Evolutionary conservation across 2,329 filamentous ascomycete genomes (phyloP).

Genomic region (Ophiocordyceps camponoti-saundersi): DNA sequence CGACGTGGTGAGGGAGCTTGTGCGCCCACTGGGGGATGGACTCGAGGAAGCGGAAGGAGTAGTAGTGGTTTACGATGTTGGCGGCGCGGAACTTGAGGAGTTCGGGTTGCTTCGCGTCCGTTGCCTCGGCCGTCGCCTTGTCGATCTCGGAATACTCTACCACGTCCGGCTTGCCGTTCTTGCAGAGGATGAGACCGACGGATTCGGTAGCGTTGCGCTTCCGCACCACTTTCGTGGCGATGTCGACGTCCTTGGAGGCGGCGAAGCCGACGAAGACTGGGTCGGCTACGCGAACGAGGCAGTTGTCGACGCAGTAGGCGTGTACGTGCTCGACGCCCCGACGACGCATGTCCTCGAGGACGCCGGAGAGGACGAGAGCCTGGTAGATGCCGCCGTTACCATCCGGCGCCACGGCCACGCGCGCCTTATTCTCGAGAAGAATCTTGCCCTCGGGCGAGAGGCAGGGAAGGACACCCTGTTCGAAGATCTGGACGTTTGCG

Average conservation of each 20-base stretch:
- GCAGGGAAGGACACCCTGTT: constrained; percentile 92
- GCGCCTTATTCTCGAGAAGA: constrained; percentile 74
- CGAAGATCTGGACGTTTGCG: constrained; percentile 81
- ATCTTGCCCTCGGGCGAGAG: constrained; percentile 98
- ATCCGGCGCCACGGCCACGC: constrained; percentile 87
- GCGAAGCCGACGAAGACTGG: constrained; percentile 91
- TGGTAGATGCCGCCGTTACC: constrained; percentile 96
- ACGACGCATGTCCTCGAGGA: constrained; percentile 73
- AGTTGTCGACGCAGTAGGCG: constrained; percentile 97
- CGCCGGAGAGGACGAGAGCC: constrained; percentile 64
- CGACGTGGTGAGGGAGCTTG: constrained; percentile 85
- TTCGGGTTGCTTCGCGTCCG: constrained; percentile 62
- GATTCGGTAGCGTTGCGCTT: constrained; percentile 95
- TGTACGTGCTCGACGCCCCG: constrained; percentile 90
- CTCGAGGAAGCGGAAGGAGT: constrained; percentile 85
- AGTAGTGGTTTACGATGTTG: constrained; percentile 99
- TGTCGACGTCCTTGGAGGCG: constrained; percentile 74
- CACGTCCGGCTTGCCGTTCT: constrained; percentile 92
- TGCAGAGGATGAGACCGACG: constrained; percentile 82
- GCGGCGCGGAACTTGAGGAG: constrained; percentile 92
- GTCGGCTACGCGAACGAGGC: constrained; percentile 96
- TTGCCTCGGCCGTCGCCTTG: constrained; percentile 70
- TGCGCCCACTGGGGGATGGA: constrained; percentile 74
- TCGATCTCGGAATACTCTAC: constrained; percentile 99
- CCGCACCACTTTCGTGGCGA: constrained; percentile 97